These are phyloP conservation scores for Boletus tomentosulus DNA, from an alignment of 768 basidiomycete genomes.

Conservation along the genomic window DNA sequence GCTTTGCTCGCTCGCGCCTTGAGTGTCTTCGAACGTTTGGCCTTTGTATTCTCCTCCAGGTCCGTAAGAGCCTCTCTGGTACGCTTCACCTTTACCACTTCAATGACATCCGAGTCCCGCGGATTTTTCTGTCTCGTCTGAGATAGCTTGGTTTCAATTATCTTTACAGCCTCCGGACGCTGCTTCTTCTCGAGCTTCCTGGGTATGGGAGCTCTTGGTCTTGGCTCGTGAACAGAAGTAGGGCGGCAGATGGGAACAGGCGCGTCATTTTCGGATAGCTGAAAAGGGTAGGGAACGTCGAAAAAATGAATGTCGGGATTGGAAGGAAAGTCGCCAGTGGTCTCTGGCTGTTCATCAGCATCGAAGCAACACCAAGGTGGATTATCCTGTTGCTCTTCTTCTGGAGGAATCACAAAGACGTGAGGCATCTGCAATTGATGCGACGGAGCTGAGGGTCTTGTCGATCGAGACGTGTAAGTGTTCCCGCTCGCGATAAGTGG, in stretches of 20 bases:
- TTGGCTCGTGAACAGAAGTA: slow-evolving; percentile 6
- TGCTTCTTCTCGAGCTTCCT: slow-evolving; percentile 31
- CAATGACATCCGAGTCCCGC: slow-evolving; percentile 49
- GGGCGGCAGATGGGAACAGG: slow-evolving; percentile 5
- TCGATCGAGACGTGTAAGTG: slow-evolving; percentile 14
- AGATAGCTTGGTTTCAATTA: slow-evolving; percentile 19
- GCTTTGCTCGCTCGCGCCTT: slow-evolving; percentile 45
- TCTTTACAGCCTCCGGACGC: slow-evolving; percentile 25
- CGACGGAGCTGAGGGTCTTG: slow-evolving; percentile 1
- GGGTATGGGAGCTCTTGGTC: slow-evolving; percentile 4
- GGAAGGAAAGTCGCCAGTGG: slow-evolving; percentile 12
- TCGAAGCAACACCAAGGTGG: slow-evolving; percentile 57
- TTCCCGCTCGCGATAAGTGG: slow-evolving; percentile 9
- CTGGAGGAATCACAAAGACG: slow-evolving; percentile 55
- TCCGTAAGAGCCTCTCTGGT: slow-evolving; percentile 21
- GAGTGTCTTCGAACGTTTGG: slow-evolving; percentile 40
- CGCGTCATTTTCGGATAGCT: slow-evolving; percentile 6
- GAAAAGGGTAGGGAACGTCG: slow-evolving; percentile 29
- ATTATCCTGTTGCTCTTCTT: slow-evolving; percentile 46
- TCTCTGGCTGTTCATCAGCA: slow-evolving; percentile 35
- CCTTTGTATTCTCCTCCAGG: slow-evolving; percentile 20
- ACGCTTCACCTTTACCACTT: slow-evolving; percentile 57
- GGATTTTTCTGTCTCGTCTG: slow-evolving; percentile 27
- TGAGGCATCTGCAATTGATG: slow-evolving; percentile 36
- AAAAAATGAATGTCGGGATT: slow-evolving; percentile 31